A percentile compares a stretch with the other conserved stretches of the same genome.
phyloP scores from a whole-genome alignment of 2,329 filamentous ascomycete genomes.

The Trichoderma breve region DNA sequence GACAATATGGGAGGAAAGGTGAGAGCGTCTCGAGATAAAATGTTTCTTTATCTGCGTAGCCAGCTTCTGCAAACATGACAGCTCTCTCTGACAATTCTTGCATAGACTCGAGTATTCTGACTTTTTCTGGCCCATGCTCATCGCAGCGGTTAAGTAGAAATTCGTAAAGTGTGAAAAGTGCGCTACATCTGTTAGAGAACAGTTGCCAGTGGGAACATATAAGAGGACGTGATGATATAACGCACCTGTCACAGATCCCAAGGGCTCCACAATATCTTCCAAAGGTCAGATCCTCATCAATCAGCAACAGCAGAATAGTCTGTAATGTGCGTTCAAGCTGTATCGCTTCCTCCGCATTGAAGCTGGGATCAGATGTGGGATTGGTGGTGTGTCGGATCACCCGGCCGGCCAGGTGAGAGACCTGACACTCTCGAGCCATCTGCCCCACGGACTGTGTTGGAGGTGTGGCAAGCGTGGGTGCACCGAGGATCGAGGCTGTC shows the following conservation, averaged over 20 bases:
- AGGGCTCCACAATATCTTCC: too few species aligned
- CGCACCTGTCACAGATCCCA: too few species aligned
- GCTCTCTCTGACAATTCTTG: background rate
- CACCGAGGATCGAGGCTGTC: background rate
- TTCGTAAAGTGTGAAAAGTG: too few species aligned
- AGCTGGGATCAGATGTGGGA: background rate
- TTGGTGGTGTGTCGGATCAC: background rate
- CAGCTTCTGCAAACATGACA: background rate
- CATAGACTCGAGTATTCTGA: background rate
- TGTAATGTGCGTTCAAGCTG: background rate
- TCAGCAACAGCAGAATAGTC: background rate
- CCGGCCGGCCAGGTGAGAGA: background rate
- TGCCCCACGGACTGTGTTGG: background rate
- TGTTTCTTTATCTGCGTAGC: background rate
- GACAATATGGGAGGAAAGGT: background rate
- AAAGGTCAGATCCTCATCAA: too few species aligned
- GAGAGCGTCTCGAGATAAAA: background rate
- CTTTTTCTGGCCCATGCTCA: background rate
- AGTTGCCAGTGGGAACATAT: too few species aligned
- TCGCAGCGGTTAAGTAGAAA: too few species aligned
- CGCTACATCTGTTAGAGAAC: too few species aligned
- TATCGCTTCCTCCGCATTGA: background rate
- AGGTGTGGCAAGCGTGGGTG: background rate
- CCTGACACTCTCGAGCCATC: background rate
- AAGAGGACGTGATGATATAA: too few species aligned